Evolutionary conservation across 2,329 filamentous ascomycete genomes (phyloP), one percentile per base, ranked within the genome.

Genomic region (Fusarium mexicanum): DNA sequence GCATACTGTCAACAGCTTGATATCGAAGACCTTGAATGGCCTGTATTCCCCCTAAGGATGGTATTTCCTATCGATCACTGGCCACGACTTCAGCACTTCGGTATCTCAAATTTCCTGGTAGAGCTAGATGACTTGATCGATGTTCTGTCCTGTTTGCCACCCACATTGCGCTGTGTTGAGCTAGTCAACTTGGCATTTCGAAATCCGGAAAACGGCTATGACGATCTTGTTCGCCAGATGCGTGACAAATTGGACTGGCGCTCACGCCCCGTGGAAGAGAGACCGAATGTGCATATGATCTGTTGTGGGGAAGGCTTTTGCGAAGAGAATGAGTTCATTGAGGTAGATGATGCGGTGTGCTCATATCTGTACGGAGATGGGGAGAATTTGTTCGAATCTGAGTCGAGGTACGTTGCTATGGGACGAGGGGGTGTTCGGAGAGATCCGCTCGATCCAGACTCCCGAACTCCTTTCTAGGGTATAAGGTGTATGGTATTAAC

Each of bases 231-330:
- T 12, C 14, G 11, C 5, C 14, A 37, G 1, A 67, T 67, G 14
- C 64, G 20, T 24, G 29, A 33, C 22, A 41, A 7, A 1, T n/a
- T 67, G 8, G 62, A 67, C 10, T 67, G 26, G 64, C n/a, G 51
- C 16, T 60, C 22, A 14, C 43, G 62, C 1, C 44, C 26, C 1
- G 7, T 8, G 7, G 26, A 4, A 8, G 16, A 66, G 5, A 60
- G 62, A 16, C 64, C 64, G 1, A 18, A 7, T 5, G 17, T 67
- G 2, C 37, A 44, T 6, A 35, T 66, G 17, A 8, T 57, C 13
- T 50, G 24, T 53, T 22, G 40, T 35, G 26, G 6, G 22, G 5
- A 22, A 29, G 2, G 0, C 10, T 5, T 3, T 3, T 11, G 10
- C 6, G 13, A 9, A 5, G 22, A 35, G 0, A 16, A 26, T 14